phyloP scores from a whole-genome alignment of 202 grass and related monocot species.

The Bolboschoenoplectus hybrid region DNA sequence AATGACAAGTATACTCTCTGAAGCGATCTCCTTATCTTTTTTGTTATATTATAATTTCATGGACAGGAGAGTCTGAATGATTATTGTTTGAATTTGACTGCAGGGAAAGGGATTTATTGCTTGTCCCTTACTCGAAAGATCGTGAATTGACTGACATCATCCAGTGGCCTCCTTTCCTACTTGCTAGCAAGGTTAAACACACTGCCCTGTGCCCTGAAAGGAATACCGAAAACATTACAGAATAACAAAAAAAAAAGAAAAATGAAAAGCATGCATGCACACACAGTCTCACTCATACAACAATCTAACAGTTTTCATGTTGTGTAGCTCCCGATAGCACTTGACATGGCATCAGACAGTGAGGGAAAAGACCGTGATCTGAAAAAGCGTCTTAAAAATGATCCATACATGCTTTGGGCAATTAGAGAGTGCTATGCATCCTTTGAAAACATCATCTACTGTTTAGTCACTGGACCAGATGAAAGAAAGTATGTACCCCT shows the following conservation, averaged over 20 bases:
- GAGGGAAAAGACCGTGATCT: constrained; percentile 81
- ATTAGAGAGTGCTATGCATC: constrained; percentile 89
- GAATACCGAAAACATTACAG: constrained; percentile 4
- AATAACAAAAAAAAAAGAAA: not conserved
- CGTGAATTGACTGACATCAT: constrained; percentile 68
- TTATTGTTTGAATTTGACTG: constrained; percentile 34
- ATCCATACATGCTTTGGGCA: constrained; percentile 79
- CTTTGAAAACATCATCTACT: constrained; percentile 86
- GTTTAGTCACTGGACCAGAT: constrained; percentile 59
- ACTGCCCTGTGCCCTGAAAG: not conserved
- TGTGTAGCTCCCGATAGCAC: constrained; percentile 83
- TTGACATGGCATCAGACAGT: constrained; percentile 97
- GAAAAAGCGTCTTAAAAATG: constrained; percentile 71
- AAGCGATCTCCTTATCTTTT: not conserved
- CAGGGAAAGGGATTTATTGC: constrained; percentile 91
- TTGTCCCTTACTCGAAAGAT: constrained; percentile 96
- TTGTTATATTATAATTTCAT: constrained; percentile 8
- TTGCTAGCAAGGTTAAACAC: constrained; percentile 82
- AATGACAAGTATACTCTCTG: constrained; percentile 57
- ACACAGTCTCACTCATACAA: not conserved
- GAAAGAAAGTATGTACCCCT: constrained; percentile 62
- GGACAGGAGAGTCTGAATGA: not conserved
- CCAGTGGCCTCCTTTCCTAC: constrained; percentile 86
- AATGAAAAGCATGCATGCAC: not conserved
- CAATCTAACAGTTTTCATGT: constrained; percentile 6